phyloP scores from a whole-genome alignment of 768 basidiomycete species.

The Pisolithus marmoratus region DNA sequence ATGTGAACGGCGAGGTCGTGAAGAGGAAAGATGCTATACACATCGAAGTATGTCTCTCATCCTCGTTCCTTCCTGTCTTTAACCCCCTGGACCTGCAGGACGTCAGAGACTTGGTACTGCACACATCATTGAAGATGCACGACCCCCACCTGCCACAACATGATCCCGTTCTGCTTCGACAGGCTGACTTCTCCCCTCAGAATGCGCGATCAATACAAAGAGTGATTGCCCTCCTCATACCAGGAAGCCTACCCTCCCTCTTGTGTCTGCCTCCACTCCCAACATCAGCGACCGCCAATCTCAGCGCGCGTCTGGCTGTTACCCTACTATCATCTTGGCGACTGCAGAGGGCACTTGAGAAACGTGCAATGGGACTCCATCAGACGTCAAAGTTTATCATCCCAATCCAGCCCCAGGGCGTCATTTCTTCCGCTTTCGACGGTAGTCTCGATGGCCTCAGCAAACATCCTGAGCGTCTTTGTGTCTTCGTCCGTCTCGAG shows the following conservation, averaged over 20 bases:
- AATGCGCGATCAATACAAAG: conserved; percentile 70
- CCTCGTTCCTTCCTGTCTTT: not conserved
- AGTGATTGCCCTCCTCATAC: conserved; percentile 75
- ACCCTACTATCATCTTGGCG: too few relatives aligned
- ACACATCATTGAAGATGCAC: conserved; percentile 75
- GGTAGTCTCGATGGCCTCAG: conserved; percentile 61
- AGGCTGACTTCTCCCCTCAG: conserved; percentile 36
- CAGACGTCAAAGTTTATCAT: conserved; percentile 19
- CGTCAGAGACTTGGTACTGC: conserved; percentile 78
- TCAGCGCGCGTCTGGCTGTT: conserved; percentile 45
- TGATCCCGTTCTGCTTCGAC: not conserved
- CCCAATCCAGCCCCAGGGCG: conserved; percentile 65
- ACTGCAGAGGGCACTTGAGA: too few relatives aligned
- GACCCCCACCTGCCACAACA: conserved; percentile 48
- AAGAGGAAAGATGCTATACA: conserved; percentile 69
- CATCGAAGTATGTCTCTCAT: conserved; percentile 58
- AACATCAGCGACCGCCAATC: conserved; percentile 56
- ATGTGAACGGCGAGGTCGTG: conserved; percentile 68
- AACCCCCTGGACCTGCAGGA: conserved; percentile 48
- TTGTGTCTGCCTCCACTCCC: conserved; percentile 68
- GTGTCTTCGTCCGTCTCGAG: conserved; percentile 44
- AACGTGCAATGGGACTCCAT: too few relatives aligned
- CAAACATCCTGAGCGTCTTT: conserved; percentile 48
- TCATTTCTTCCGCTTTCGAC: conserved; percentile 50
- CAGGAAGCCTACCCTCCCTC: conserved; percentile 76